phyloP scores from a whole-genome alignment of 371 early-diverging fungal genomes.

The Circinella minor region DNA sequence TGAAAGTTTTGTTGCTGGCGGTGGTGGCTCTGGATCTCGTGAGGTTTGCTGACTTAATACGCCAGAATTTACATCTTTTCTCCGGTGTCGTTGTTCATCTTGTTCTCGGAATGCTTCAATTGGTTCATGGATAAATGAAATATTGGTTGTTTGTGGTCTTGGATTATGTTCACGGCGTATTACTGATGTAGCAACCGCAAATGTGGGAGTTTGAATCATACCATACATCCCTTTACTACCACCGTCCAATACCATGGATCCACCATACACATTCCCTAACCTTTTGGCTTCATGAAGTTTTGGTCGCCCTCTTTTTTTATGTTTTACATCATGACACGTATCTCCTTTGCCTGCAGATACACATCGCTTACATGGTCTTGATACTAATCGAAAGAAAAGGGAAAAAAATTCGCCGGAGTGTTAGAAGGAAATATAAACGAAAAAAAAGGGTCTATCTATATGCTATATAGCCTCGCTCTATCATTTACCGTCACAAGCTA shows the following conservation, averaged over 20 bases:
- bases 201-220: conserved; percentile 17
- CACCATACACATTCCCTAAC: conserved; percentile 5
- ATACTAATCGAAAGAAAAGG: conserved; percentile 49
- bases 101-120: conserved; percentile 13
- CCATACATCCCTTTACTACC: conserved; percentile 5
- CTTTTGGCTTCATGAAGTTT: conserved; percentile 55
- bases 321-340: conserved; percentile 72
- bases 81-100: conserved; percentile 5
- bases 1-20: background rate
- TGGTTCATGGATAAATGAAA: conserved; percentile 24
- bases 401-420: conserved; percentile 9
- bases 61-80: background rate
- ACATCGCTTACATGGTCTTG: conserved; percentile 74
- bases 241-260: conserved; percentile 6
- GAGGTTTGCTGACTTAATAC: conserved; percentile 8
- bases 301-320: conserved; percentile 77
- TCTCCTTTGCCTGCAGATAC: conserved; percentile 63
- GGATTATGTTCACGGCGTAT: conserved; percentile 1
- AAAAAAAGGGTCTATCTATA: background rate
- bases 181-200: conserved; percentile 7
- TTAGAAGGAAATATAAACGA: background rate
- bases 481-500: conserved; percentile 64
- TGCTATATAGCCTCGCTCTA: background rate
- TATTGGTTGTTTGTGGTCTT: conserved; percentile 11
- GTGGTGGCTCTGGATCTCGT: conserved; percentile 22